Evolutionary conservation across 2,329 filamentous ascomycete species (phyloP).

Genomic region (Trichoderma sp.): DNA sequence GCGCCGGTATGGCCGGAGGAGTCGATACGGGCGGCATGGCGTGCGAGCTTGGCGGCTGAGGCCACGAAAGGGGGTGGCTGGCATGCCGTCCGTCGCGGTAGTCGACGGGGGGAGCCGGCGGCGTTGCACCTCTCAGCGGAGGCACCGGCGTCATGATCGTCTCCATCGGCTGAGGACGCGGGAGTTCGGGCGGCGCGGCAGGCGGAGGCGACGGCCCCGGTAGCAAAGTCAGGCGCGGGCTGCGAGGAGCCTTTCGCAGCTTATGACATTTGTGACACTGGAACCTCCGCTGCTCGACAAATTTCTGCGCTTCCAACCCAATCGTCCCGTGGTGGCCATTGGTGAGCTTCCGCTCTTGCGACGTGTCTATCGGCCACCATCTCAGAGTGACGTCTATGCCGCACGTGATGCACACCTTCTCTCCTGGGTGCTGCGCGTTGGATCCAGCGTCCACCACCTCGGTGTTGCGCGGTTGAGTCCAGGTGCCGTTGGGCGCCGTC

Average conservation of each 20-base stretch:
- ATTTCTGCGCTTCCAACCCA: constrained; percentile 60
- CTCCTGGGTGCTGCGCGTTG: constrained; percentile 44
- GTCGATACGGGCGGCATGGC: constrained; percentile 29
- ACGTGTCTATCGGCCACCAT: constrained; percentile 66
- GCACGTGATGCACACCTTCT: constrained; percentile 65
- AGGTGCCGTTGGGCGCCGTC: constrained; percentile 38
- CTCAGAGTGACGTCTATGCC: constrained; percentile 71
- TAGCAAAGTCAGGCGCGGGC: constrained; percentile 11
- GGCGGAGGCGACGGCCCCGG: constrained; percentile 21
- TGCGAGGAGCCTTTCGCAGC: constrained; percentile 46
- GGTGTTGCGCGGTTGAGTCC: constrained; percentile 33
- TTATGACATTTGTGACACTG: constrained; percentile 78
- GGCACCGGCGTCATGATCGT: constrained; percentile 33
- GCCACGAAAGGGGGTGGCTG: constrained; percentile 34
- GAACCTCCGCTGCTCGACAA: constrained; percentile 61
- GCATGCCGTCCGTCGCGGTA: constrained; percentile 35
- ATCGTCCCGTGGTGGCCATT: constrained; percentile 56
- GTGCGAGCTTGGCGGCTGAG: constrained; percentile 33
- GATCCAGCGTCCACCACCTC: constrained; percentile 36
- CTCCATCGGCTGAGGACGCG: constrained; percentile 26
- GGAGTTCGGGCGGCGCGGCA: constrained; percentile 14
- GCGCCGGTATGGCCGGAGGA: constrained; percentile 28
- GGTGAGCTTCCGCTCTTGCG: constrained; percentile 54
- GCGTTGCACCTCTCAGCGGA: constrained; percentile 38
- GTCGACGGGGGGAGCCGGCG: constrained; percentile 33